Evolutionary conservation across 2,329 filamentous ascomycete species (phyloP), one percentile per base, ranked within the genome.

Genomic region (Cadophora sp.): DNA sequence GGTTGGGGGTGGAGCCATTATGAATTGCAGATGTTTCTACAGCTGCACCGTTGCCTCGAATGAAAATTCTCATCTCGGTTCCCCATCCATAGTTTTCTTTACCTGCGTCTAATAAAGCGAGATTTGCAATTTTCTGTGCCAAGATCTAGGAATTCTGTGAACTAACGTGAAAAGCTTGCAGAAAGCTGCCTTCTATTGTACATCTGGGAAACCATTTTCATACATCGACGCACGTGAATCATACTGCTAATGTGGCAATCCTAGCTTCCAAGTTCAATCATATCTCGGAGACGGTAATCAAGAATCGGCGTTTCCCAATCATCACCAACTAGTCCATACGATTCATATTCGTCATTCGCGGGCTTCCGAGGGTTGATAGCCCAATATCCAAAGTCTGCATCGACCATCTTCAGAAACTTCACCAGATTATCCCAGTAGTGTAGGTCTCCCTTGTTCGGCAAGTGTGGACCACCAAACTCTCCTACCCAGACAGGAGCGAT

Each of bases 341-440:
- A 82, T 80, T 91, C 89, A 39, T 78, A 80, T 59, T 79, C 82
- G 75, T 88, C 82, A 45, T 84, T 80, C 66, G 82, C 82, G 11
- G 87, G 85, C 77, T 91, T 91, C 56, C 86, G 81, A 47, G 89
- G 86, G 78, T 91, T 91, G 71, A 91, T 75, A 18, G 89, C 89
- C 89, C 89, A 91, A 77, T 91, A 91, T 7, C 85, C 89, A 79
- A 89, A 90, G 72, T 91, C 88, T 11, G 86, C 86, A 72, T 90
- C 87, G 60, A 87, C 77, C 2, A 80, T 77, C 73, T 83, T 83
- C 66, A 91, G 80, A 76, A 84, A 89, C 33, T 80, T 81, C 79
- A 90, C 79, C 76, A 91, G 76, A 75, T 91, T 87, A 51, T 79
- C 78, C 89, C 89, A 91, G 79, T 91, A 91, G 73, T 89, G 87